These are phyloP conservation scores for Epichloe gansuensis DNA, from an alignment of 2,329 filamentous ascomycete species.

Conservation along the genomic window DNA sequence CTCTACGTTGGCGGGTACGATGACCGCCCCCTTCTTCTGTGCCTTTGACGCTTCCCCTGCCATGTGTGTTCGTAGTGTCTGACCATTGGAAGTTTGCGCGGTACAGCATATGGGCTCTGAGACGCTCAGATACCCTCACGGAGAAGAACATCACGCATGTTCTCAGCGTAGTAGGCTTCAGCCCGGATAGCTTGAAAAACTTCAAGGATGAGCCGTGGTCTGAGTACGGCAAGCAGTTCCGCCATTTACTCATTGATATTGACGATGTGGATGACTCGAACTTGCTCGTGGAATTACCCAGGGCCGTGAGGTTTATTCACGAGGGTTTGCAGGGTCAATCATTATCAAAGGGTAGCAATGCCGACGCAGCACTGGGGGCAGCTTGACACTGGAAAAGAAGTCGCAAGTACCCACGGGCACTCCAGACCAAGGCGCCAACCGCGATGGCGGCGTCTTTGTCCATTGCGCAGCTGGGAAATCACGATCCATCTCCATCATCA, in stretches of 20 bases:
- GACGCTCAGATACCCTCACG: slow-evolving; percentile 55
- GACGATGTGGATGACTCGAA: slow-evolving; percentile 89
- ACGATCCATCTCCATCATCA: slow-evolving; percentile 70
- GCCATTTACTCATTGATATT: slow-evolving; percentile 70
- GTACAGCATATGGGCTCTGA: slow-evolving; percentile 64
- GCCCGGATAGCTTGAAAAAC: slow-evolving; percentile 24
- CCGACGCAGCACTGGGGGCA: not conserved
- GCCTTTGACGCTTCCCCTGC: too few species aligned
- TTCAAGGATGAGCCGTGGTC: slow-evolving; percentile 38
- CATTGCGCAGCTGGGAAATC: slow-evolving; percentile 93
- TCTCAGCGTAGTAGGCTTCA: slow-evolving; percentile 63
- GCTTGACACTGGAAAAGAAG: not conserved
- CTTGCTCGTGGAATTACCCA: slow-evolving; percentile 67
- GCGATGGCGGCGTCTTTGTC: slow-evolving; percentile 37
- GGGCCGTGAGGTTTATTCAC: slow-evolving; percentile 73
- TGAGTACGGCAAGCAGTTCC: slow-evolving; percentile 43
- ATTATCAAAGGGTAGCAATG: not conserved
- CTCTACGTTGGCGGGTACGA: slow-evolving; percentile 30
- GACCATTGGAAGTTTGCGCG: not conserved
- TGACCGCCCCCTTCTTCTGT: not conserved
- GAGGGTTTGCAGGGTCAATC: slow-evolving; percentile 42
- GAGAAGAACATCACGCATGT: slow-evolving; percentile 77
- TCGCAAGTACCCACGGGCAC: not conserved
- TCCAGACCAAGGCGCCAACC: slow-evolving; percentile 3
- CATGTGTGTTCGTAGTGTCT: too few species aligned